Evolutionary conservation across 169 alveolate genomes (phyloP), one percentile per base, ranked within the genome.

Genomic region (Plasmodium vivax): DNA sequence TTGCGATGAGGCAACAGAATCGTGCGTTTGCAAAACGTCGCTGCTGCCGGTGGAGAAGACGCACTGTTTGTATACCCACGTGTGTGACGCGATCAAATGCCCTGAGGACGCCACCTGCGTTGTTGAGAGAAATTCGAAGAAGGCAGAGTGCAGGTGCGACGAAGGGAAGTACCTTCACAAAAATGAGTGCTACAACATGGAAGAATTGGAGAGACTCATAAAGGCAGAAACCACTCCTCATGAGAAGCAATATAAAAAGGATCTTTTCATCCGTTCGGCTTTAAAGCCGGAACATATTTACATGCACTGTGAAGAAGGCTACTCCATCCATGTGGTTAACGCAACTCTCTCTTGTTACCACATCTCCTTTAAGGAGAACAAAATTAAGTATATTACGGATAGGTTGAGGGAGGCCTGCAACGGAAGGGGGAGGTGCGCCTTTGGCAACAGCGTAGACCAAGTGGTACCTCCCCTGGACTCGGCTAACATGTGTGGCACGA

Each of bases 111-210:
- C 94, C n/a, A 88, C 54, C 8, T 88, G 94, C 45, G 85, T 23
- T 58, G 10, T 79, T 34, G 1, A 14, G 10, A 19, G 27, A 16
- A 30, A 32, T 16, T 56, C 74, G n/a, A 80, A 88, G 32, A 77
- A 79, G 47, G 84, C 84, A 73, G 90, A 88, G 71, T 88, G 94
- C 72, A 88, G 71, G 58, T 88, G 94, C 82, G 12, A n/a, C 1
- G 54, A 80, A 3, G 74, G 43, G 19, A 88, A 88, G 45, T 58
- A 58, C 41, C 58, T 54, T 23, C 38, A 88, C 51, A 79, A 80
- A 41, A 73, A 88, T 38, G 58, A 34, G 58, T 88, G 94, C 72
- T 79, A 79, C 58, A 16, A 30, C 16, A 12, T 16, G 14, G n/a
- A 16, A 79, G 94, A 88, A 36, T 41, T 88, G 45, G 83, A 77